phyloP scores from a whole-genome alignment of 2,329 filamentous ascomycete species.

The Thyridium curvatum region DNA sequence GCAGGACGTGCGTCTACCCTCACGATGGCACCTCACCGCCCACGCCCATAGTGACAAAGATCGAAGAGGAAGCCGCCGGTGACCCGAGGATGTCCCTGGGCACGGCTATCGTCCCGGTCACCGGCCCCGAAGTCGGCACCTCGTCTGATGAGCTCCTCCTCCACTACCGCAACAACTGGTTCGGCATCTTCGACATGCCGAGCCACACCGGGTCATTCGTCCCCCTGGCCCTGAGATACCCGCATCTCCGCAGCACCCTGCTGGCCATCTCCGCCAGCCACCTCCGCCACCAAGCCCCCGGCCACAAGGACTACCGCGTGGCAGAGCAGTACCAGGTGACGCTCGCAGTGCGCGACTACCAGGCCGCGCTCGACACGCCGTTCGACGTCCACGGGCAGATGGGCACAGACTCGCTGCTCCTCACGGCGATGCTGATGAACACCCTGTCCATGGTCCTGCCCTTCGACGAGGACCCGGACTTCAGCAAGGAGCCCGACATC shows the following conservation, averaged over 20 bases:
- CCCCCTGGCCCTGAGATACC: slow-evolving; percentile 5
- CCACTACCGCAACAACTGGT: slow-evolving; percentile 8
- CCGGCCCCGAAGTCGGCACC: slow-evolving; percentile 8
- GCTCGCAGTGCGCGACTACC: slow-evolving; percentile 12
- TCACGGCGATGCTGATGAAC: slow-evolving; percentile 15
- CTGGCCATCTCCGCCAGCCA: slow-evolving; percentile 12
- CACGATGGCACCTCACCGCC: not conserved
- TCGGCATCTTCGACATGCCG: slow-evolving; percentile 10
- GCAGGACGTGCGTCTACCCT: slow-evolving; percentile 10
- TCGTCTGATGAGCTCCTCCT: slow-evolving; percentile 9
- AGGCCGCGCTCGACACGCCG: slow-evolving; percentile 9
- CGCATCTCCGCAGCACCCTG: slow-evolving; percentile 11
- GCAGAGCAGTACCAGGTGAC: slow-evolving; percentile 14
- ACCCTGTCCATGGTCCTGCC: slow-evolving; percentile 14
- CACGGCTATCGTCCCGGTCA: slow-evolving; percentile 2
- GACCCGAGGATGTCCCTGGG: not conserved
- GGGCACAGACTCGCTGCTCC: slow-evolving; percentile 12
- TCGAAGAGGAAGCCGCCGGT: slow-evolving; percentile 2
- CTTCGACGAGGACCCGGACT: slow-evolving; percentile 6
- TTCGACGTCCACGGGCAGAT: slow-evolving; percentile 9
- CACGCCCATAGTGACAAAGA: not conserved
- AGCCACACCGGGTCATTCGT: slow-evolving; percentile 7
- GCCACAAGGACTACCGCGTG: slow-evolving; percentile 7
- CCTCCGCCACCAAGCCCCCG: slow-evolving; percentile 10
- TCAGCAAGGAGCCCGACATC: slow-evolving; percentile 7